Evolutionary conservation across 345 rosid genomes (phyloP), one percentile per base, ranked within the genome.

Genomic region (Linum trigynum): DNA sequence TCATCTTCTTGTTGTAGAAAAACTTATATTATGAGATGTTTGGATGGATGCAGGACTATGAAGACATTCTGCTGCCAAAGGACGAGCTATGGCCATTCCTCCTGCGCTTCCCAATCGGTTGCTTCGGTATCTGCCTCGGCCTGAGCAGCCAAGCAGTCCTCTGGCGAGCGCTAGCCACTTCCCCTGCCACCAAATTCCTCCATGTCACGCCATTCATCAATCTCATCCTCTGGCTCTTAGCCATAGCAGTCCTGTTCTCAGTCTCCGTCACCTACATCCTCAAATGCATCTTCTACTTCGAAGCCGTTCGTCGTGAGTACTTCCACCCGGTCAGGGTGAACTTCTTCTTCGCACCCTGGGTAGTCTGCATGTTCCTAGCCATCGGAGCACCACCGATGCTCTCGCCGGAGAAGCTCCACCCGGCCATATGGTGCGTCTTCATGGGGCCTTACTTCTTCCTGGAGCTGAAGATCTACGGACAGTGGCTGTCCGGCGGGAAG

Each of bases 261-360:
- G 91, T 90, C 58, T 75, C 83, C 65, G 42, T 80, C 75, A 86
- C 92, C 42, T 90, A 90, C 86, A 64, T 84, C 32, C 89, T 90
- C 70, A 94, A 88, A 76, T 85, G 95, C 77, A 80, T 86, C 65
- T 80, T 81, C 87, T 90, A 94, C 82, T 94, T 94, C 39, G 96
- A 90, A 74, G 99, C 96, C n/a, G 86, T 90, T 11, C 82, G 78
- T 75, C 75, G 99, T 77, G 99, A 94, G 72, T 90, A 87, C 69
- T 90, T 80, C 71, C 99, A 90, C 69, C 97, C 95, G 0, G 85
- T 94, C 40, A 77, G 97, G 42, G 83, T 94, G 76, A 88, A 90
- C 67, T 90, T 88, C 87, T 94, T 90, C 78, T 92, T 90, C 9
- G 97, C 98, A 45, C 99, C 95, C 0, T 92, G 99, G 96, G 95